Base-by-base conservation (phyloP, 2,329 filamentous ascomycete genomes). In the Aspergillus fischeri region DNA sequence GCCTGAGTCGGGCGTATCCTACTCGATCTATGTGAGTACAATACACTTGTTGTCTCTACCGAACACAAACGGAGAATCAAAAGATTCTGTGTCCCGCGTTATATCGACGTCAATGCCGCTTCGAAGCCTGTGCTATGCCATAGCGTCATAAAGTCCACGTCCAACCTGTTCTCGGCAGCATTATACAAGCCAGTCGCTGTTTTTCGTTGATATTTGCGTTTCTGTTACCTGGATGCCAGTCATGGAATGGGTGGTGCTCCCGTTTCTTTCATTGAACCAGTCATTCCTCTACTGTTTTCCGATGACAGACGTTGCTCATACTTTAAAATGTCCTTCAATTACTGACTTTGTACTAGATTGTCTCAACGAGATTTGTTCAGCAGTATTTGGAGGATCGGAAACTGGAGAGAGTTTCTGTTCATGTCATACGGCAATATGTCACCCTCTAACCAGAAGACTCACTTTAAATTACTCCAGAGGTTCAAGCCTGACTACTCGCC, bases 401-500 rank as follows among this genome's bases (percentile, higher is more conserved):
- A 44, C 38, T 28, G 32, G 49, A 44, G 25, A 59, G 54, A 35
- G 44, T 47, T 47, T 24, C 53, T 55, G 49, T 55, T 56, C 53
- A 42, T 42, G 58, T 64, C 65, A 55, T 60, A 66, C 54, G 59
- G 57, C 68, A 82, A 70, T 44, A 89, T 89, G 86, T 77, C 83
- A 55, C 76, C 82, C 41, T 71, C 78, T 65, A 68, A 71, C 52
- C 72, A 79, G 53, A 77, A 76, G 56, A 71, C 70, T 61, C 84
- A 87, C 68, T 97, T 97, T 77, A 90, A 87, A 73, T 89, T 87
- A 67, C 81, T 96, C 51, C 91, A 96, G 71, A 86, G 84, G 69
- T 96, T 99, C 78, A 83, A 89, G 64, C 88, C 90, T 7, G 90
- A 97, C 71, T 99, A 97, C 78, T 91, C 92, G 11, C 90, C 92